phyloP scores from a whole-genome alignment of 163 green algal species.

The Coccomyxa subellipsoidea region DNA sequence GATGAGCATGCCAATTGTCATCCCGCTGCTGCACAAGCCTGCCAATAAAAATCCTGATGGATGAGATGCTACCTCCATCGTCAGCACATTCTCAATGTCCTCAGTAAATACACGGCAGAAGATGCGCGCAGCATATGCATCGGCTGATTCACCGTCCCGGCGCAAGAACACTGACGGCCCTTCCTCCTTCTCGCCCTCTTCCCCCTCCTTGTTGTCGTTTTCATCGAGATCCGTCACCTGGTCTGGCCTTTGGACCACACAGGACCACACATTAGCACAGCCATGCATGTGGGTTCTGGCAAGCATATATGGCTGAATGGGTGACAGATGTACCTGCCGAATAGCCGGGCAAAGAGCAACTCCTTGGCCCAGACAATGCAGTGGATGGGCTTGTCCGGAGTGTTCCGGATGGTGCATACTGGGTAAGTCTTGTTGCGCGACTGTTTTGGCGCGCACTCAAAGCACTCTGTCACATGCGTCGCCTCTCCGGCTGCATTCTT shows the following conservation, averaged over 20 bases:
- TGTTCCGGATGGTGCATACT: slow-evolving; percentile 98
- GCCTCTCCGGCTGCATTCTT: not conserved
- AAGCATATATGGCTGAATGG: not conserved
- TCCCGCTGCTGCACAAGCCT: not conserved
- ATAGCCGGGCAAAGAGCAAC: slow-evolving; percentile 90
- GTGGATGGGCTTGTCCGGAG: slow-evolving; percentile 96
- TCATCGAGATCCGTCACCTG: slow-evolving; percentile 67
- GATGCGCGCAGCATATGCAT: slow-evolving; percentile 74
- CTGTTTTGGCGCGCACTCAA: slow-evolving; percentile 89
- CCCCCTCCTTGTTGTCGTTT: not conserved
- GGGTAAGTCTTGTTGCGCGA: slow-evolving; percentile 84
- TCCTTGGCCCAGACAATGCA: slow-evolving; percentile 99
- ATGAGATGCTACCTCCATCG: slow-evolving; percentile 80
- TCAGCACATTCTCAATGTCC: slow-evolving; percentile 72
- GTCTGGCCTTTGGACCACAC: slow-evolving; percentile 22
- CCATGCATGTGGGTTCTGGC: not conserved
- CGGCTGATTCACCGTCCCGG: slow-evolving; percentile 54
- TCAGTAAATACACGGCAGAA: slow-evolving; percentile 75
- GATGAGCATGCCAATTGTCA: not conserved
- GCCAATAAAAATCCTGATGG: too few species aligned
- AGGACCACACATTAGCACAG: too few species aligned
- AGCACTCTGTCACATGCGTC: slow-evolving; percentile 78
- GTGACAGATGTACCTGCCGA: slow-evolving; percentile 63
- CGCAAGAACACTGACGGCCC: slow-evolving; percentile 61
- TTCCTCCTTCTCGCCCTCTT: slow-evolving; percentile 6